phyloP scores from a whole-genome alignment of 495 filamentous ascomycete genomes.

The Penicillium atrosanguineum region DNA sequence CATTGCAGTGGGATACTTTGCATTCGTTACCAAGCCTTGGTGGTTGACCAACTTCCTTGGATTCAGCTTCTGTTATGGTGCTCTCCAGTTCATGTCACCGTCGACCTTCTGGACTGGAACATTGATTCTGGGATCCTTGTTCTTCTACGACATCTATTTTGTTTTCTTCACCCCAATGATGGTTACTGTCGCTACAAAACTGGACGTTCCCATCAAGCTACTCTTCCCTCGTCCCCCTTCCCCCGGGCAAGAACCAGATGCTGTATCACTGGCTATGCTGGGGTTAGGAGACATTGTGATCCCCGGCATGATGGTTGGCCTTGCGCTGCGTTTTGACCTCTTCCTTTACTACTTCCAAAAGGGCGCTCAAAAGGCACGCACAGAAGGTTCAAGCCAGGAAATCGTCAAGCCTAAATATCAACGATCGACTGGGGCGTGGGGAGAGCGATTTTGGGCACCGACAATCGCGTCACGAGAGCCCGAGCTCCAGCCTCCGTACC shows the following conservation, averaged over 20 bases:
- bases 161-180: constrained; percentile 97
- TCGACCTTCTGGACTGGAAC: constrained; percentile 84
- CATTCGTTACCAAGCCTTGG: constrained; percentile 69
- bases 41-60: constrained; percentile 85
- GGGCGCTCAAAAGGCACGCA: constrained; percentile 36
- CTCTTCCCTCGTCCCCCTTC: constrained; percentile 69
- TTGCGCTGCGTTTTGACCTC: constrained; percentile 87
- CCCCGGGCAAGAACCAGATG: constrained; percentile 35
- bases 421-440: constrained; percentile 68
- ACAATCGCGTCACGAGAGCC: constrained; percentile 24
- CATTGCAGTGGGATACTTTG: constrained; percentile 61
- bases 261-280: constrained; percentile 69
- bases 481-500: constrained; percentile 37
- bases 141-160: constrained; percentile 95
- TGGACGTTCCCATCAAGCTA: constrained; percentile 93
- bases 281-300: constrained; percentile 92
- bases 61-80: constrained; percentile 78
- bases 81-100: constrained; percentile 82
- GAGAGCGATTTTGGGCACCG: constrained; percentile 78
- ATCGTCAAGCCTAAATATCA: constrained; percentile 56
- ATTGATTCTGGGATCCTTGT: constrained; percentile 72
- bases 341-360: constrained; percentile 74
- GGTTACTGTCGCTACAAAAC: constrained; percentile 86
- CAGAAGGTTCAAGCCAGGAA: constrained; percentile 34
- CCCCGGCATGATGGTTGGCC: constrained; percentile 87